These are phyloP conservation scores for Chaetomium tenue DNA, from an alignment of 495 filamentous ascomycete species.

Conservation along the genomic window DNA sequence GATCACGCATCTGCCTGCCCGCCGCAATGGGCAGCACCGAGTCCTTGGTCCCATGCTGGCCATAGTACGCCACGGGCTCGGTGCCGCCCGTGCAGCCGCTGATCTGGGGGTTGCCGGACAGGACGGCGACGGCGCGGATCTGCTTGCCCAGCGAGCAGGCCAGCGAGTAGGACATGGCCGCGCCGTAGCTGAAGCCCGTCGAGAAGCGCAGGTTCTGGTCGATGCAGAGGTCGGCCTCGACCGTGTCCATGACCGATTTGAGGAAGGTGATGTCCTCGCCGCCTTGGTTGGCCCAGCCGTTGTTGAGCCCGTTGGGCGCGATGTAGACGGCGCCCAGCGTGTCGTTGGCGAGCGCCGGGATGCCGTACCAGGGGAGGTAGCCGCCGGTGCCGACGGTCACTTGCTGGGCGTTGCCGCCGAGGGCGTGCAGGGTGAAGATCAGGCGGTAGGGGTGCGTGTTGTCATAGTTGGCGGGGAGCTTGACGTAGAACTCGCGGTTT, in stretches of 20 bases:
- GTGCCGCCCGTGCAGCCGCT: slow-evolving; percentile 44
- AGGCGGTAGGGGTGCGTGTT: slow-evolving; percentile 42
- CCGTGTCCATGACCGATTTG: slow-evolving; percentile 31
- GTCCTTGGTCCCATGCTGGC: slow-evolving; percentile 45
- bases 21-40: slow-evolving; percentile 39
- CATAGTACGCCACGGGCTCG: slow-evolving; percentile 47
- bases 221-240: slow-evolving; percentile 45
- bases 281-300: slow-evolving; percentile 46
- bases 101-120: slow-evolving; percentile 39
- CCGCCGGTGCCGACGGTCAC: slow-evolving; percentile 38
- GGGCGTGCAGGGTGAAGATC: slow-evolving; percentile 45
- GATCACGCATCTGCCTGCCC: slow-evolving; percentile 40
- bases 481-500: slow-evolving; percentile 38
- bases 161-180: slow-evolving; percentile 47
- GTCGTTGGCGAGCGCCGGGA: slow-evolving; percentile 38
- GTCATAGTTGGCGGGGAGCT: slow-evolving; percentile 44
- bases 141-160: slow-evolving; percentile 42
- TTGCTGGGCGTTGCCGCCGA: slow-evolving; percentile 38
- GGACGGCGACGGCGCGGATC: slow-evolving; percentile 44
- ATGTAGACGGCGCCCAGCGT: slow-evolving; percentile 40
- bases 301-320: slow-evolving; percentile 43
- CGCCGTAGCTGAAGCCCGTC: slow-evolving; percentile 50
- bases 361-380: slow-evolving; percentile 41
- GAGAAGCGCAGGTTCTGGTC: slow-evolving; percentile 44
- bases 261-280: slow-evolving; percentile 48